Conservation (phyloP, 139 green algal genomes). For the Pleodorina starrii region DNA sequence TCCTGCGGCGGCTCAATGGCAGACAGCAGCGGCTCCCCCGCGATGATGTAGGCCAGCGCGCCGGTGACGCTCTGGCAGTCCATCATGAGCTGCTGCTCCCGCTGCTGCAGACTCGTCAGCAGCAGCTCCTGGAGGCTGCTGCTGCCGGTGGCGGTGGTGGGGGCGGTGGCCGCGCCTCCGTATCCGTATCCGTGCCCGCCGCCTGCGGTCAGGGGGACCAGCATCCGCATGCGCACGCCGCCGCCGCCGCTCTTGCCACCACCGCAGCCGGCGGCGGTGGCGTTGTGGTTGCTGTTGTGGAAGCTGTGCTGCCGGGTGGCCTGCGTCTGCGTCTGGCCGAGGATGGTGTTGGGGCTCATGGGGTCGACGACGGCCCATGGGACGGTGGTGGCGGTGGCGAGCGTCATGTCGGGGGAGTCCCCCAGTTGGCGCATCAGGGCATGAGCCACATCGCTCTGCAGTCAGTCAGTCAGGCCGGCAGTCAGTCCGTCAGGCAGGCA, state of each 20-base stretch:
- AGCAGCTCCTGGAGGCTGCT: neutral
- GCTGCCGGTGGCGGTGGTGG: neutral
- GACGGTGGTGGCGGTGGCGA: neutral
- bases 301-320: neutral
- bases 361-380: neutral
- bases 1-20: no score
- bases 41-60: conserved; percentile 17
- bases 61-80: neutral
- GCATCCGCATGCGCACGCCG: neutral
- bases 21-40: neutral
- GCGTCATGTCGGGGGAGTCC: neutral
- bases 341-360: no score
- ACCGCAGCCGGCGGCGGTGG: neutral
- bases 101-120: conserved; percentile 14
- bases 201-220: neutral
- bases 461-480: no score
- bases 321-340: neutral
- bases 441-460: neutral
- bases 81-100: neutral
- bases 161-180: no score
- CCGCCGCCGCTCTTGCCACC: neutral
- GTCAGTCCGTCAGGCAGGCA: no score
- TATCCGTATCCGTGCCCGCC: neutral
- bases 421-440: conserved; percentile 34
- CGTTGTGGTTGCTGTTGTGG: neutral